Conservation (phyloP, 768 basidiomycete genomes). For the button mushroom (Agaricus bisporus) region DNA sequence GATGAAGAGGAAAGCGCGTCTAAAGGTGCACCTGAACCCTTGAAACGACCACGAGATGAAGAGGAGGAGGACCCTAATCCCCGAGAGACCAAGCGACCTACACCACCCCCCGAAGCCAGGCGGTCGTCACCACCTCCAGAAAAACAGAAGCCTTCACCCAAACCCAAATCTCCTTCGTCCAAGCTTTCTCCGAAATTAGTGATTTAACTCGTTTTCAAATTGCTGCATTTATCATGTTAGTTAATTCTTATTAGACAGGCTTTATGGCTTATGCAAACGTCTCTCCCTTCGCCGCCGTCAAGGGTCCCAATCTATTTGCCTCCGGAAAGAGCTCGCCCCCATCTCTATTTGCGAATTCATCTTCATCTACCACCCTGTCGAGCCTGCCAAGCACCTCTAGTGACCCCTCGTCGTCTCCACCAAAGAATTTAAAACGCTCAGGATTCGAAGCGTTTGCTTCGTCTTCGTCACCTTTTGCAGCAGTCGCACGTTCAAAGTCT, state of each 20-base stretch:
- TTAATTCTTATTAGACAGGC: slow-evolving; percentile 40
- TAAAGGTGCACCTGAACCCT: slow-evolving; percentile 27
- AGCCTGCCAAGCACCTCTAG: slow-evolving; percentile 1
- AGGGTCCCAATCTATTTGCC: slow-evolving; percentile 55
- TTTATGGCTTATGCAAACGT: slow-evolving; percentile 78
- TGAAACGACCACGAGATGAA: slow-evolving; percentile 61
- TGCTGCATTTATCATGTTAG: slow-evolving; percentile 1
- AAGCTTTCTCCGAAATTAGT: slow-evolving; percentile 36
- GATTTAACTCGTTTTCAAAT: slow-evolving; percentile 19
- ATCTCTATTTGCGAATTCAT: slow-evolving; percentile 8
- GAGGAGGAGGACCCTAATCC: slow-evolving; percentile 58
- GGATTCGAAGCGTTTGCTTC: slow-evolving; percentile 29
- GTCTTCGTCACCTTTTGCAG: slow-evolving; percentile 24
- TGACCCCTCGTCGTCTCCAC: slow-evolving; percentile 11
- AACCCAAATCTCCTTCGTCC: slow-evolving; percentile 26
- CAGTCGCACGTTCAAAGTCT: slow-evolving; percentile 42
- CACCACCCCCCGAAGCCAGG: slow-evolving; percentile 64
- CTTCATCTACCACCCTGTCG: slow-evolving; percentile 14
- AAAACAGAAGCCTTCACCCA: slow-evolving; percentile 30
- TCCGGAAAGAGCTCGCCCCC: slow-evolving; percentile 29
- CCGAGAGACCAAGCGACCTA: slow-evolving; percentile 49
- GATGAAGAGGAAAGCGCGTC: slow-evolving; percentile 19
- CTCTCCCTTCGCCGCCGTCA: slow-evolving; percentile 71
- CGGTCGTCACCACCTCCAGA: slow-evolving; percentile 69
- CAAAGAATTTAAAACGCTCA: slow-evolving; percentile 25